Conservation (phyloP, 768 basidiomycete species). For the Pleurotus platypus region DNA sequence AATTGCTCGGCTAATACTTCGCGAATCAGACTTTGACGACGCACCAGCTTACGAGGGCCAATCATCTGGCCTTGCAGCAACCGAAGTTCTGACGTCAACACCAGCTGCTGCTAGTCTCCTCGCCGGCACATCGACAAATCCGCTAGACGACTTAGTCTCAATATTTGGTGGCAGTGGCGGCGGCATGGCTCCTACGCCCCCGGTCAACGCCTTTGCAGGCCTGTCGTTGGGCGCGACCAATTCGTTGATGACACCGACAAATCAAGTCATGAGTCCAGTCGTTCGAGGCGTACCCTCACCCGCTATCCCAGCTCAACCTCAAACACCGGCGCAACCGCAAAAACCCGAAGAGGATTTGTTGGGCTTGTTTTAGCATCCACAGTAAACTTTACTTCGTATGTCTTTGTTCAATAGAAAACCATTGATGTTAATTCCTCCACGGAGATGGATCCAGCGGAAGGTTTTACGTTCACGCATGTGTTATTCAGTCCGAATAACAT, state of each 20-base stretch:
- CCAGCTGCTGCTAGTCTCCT: constrained; percentile 74
- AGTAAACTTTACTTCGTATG: background rate
- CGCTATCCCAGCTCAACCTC: constrained; percentile 16
- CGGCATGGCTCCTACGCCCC: constrained; percentile 18
- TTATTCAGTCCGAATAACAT: too few species aligned
- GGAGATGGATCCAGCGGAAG: too few species aligned
- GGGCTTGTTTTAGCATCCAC: constrained; percentile 41
- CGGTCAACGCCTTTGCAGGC: constrained; percentile 11
- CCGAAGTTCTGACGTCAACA: constrained; percentile 64
- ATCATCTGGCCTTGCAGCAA: constrained; percentile 76
- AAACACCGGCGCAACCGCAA: constrained; percentile 19
- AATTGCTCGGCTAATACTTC: constrained; percentile 3
- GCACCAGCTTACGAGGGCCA: constrained; percentile 53
- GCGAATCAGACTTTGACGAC: constrained; percentile 78
- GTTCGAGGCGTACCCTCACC: constrained; percentile 2
- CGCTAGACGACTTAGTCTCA: constrained; percentile 89
- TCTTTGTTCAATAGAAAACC: too few species aligned
- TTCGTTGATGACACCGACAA: constrained; percentile 3
- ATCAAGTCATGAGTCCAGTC: background rate
- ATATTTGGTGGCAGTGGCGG: constrained; percentile 67
- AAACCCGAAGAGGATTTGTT: constrained; percentile 46
- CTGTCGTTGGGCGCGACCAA: constrained; percentile 17
- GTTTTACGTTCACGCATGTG: too few species aligned
- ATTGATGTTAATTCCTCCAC: too few species aligned
- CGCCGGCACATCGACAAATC: constrained; percentile 80